Conservation (phyloP, 306 rosid genomes). For the Acacia confusa region DNA sequence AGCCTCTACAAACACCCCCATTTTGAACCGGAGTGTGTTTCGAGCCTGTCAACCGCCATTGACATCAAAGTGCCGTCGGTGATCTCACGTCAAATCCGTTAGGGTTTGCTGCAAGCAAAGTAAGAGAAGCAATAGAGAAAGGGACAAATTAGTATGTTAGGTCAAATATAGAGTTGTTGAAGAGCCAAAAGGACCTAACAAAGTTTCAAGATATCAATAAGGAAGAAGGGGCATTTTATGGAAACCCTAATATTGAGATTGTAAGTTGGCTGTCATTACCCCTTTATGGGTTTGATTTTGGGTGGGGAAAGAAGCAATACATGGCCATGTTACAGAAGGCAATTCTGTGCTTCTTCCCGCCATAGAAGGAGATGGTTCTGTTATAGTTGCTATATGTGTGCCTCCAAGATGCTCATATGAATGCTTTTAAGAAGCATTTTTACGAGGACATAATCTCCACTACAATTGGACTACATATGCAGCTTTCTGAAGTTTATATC, state of each 20-base stretch:
- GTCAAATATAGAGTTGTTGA: constrained; percentile 36
- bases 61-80: constrained; percentile 27
- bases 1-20: constrained; percentile 40
- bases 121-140: constrained; percentile 56
- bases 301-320: constrained; percentile 60
- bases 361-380: constrained; percentile 47
- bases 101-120: constrained; percentile 52
- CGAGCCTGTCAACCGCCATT: constrained; percentile 30
- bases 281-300: constrained; percentile 57
- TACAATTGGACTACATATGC: too few relatives aligned
- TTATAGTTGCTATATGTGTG: constrained; percentile 49
- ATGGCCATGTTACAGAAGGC: constrained; percentile 56
- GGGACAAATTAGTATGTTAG: constrained; percentile 44
- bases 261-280: constrained; percentile 66
- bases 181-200: constrained; percentile 40
- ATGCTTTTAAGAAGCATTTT: constrained; percentile 54
- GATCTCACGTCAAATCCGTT: constrained; percentile 53
- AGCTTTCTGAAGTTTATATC: too few relatives aligned
- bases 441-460: constrained; percentile 30
- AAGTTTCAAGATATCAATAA: constrained; percentile 44
- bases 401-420: constrained; percentile 50
- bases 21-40: constrained; percentile 36
- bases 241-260: constrained; percentile 50
- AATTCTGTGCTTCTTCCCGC: constrained; percentile 42
- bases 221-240: constrained; percentile 40